Conservation (phyloP, 352 stramenopile genomes). For the Blastocystis hominis region DNA sequence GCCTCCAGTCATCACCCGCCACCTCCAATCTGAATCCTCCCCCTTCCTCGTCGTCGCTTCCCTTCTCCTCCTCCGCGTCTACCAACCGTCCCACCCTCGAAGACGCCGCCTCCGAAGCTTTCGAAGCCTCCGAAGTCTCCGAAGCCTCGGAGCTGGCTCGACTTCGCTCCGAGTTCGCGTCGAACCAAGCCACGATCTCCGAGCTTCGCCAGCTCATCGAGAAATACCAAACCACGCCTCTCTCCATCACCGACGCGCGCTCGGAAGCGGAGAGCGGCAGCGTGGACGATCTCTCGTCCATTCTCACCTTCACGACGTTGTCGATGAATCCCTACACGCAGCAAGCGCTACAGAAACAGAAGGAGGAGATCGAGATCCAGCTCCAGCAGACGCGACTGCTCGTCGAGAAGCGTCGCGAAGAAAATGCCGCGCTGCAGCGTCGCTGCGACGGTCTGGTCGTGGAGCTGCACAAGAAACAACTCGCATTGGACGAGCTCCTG, state of each 20-base stretch:
- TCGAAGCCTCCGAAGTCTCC: too few species aligned
- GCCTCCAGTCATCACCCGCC: too few species aligned
- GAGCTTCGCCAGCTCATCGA: not conserved
- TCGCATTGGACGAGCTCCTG: not conserved
- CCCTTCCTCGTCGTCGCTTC: too few species aligned
- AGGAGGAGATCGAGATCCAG: not conserved
- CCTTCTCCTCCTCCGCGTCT: too few species aligned
- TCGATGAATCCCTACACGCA: constrained; percentile 31
- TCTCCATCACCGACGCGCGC: not conserved
- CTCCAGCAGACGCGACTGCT: not conserved
- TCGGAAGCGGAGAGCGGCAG: not conserved
- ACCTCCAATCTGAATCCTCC: too few species aligned
- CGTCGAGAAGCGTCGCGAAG: not conserved
- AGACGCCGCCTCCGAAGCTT: too few species aligned
- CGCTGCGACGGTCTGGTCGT: not conserved
- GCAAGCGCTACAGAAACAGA: constrained; percentile 18
- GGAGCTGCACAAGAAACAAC: not conserved
- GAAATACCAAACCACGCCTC: not conserved
- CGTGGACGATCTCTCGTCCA: not conserved
- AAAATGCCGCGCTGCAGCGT: not conserved
- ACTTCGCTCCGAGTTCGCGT: not conserved
- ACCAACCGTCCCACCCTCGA: too few species aligned
- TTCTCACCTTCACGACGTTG: constrained; percentile 38
- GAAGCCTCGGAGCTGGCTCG: not conserved
- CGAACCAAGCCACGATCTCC: not conserved